These are phyloP conservation scores for Paxillus ammoniavirescens DNA, from an alignment of 768 basidiomycete genomes.

Conservation along the genomic window DNA sequence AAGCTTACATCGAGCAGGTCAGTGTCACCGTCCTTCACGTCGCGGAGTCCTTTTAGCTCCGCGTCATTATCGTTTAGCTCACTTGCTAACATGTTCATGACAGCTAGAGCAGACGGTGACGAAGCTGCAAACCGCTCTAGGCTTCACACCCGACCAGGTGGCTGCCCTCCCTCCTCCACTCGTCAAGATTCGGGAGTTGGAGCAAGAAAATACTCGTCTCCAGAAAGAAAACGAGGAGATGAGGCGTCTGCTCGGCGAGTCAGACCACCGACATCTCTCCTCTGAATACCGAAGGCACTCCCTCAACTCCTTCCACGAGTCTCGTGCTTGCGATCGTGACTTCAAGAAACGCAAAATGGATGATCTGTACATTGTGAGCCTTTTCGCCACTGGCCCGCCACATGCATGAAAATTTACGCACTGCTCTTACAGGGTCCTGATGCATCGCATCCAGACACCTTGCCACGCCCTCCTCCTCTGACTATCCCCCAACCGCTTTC, in stretches of 20 bases:
- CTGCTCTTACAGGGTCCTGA: slow-evolving; percentile 42
- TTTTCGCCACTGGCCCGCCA: not conserved
- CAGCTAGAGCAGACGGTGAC: slow-evolving; percentile 86
- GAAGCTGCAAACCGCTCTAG: slow-evolving; percentile 74
- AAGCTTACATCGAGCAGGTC: slow-evolving; percentile 91
- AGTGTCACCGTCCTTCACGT: slow-evolving; percentile 11
- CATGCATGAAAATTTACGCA: not conserved
- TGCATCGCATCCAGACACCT: slow-evolving; percentile 36
- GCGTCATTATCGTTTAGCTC: slow-evolving; percentile 2
- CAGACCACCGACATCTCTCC: slow-evolving; percentile 35
- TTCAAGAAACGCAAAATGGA: slow-evolving; percentile 65
- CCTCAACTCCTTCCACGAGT: slow-evolving; percentile 46
- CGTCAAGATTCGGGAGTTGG: slow-evolving; percentile 76
- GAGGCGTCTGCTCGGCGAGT: slow-evolving; percentile 60
- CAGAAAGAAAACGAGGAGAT: slow-evolving; percentile 74
- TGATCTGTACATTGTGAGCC: slow-evolving; percentile 52
- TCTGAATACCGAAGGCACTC: slow-evolving; percentile 50
- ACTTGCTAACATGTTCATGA: slow-evolving; percentile 1
- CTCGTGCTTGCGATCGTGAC: slow-evolving; percentile 52
- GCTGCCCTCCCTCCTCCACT: slow-evolving; percentile 70
- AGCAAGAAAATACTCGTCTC: slow-evolving; percentile 73
- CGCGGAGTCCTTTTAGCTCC: slow-evolving; percentile 5
- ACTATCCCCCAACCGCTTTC: slow-evolving; percentile 58
- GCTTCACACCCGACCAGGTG: slow-evolving; percentile 73
- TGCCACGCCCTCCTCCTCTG: slow-evolving; percentile 50